Percentiles rank a stretch among this genome's conserved stretches.
Evolutionary conservation across 108 stramenopile genomes (phyloP).

Genomic region (Epipyxis sp.): DNA sequence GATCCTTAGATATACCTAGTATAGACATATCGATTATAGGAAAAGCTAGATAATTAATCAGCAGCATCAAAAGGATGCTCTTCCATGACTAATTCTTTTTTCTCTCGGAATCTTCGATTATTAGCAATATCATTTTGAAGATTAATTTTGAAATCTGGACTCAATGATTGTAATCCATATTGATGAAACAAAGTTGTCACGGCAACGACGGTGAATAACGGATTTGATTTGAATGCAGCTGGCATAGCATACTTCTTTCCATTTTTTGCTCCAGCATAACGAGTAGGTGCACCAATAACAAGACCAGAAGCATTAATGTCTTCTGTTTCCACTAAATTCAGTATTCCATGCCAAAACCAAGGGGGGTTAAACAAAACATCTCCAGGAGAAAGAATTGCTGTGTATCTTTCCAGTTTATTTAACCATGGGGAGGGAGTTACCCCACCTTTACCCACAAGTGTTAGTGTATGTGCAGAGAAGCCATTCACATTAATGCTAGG

Average conservation of each 20-base stretch:
- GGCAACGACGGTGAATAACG: neutral
- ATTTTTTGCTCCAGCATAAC: conserved; percentile 18
- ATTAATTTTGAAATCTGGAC: neutral
- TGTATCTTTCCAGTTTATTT: conserved; percentile 21
- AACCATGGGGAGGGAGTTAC: neutral
- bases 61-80: neutral
- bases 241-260: neutral
- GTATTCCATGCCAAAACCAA: conserved; percentile 33
- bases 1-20: too few species aligned
- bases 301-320: neutral
- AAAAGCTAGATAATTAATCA: too few species aligned
- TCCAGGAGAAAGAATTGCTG: conserved; percentile 6
- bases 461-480: conserved; percentile 19
- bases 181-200: neutral
- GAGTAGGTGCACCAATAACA: conserved; percentile 24
- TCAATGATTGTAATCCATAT: neutral
- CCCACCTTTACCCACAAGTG: conserved; percentile 9
- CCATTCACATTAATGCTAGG: conserved; percentile 16
- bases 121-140: neutral
- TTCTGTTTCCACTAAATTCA: conserved; percentile 1
- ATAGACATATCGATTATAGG: too few species aligned
- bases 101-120: neutral
- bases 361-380: conserved; percentile 32
- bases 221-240: conserved; percentile 17
- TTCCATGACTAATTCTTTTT: neutral